Conservation (phyloP, 1,139 yeast genomes). For the Saccharomyces pastorianus region DNA sequence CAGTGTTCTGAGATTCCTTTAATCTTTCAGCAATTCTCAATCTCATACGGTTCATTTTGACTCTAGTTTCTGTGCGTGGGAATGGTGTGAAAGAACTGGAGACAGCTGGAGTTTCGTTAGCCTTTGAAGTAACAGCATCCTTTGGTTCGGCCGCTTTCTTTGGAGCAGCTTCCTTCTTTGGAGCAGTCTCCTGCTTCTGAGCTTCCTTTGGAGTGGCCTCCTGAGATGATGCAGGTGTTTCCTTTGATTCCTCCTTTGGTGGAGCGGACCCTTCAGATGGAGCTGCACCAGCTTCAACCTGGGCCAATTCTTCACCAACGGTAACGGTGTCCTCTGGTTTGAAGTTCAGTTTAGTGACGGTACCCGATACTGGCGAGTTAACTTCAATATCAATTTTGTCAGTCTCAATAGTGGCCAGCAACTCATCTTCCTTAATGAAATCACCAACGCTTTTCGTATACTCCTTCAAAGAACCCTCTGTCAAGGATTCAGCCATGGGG, state of each 20-base stretch:
- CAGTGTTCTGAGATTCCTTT: conserved; percentile 98
- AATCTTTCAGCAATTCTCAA: conserved; percentile 97
- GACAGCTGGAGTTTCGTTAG: conserved; percentile 35
- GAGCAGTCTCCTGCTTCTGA: conserved; percentile 10
- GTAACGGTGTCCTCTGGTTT: conserved; percentile 87
- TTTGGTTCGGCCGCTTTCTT: conserved; percentile 13
- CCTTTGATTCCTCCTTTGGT: conserved; percentile 19
- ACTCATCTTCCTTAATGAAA: conserved; percentile 78
- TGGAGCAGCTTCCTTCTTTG: conserved; percentile 14
- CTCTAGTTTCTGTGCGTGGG: conserved; percentile 81
- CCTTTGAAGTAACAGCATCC: conserved; percentile 23
- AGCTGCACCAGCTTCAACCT: conserved; percentile 84
- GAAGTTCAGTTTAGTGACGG: conserved; percentile 75
- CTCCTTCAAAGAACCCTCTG: conserved; percentile 89
- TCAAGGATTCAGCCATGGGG: conserved; percentile 96
- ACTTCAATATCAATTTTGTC: conserved; percentile 97
- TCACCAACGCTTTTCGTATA: conserved; percentile 82
- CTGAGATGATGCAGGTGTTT: conserved; percentile 12
- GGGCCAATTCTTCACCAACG: conserved; percentile 89
- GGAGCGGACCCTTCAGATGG: conserved; percentile 57
- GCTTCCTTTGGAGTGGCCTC: conserved; percentile 14
- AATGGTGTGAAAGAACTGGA: conserved; percentile 47
- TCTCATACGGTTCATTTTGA: conserved; percentile 99
- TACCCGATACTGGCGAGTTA: conserved; percentile 89
- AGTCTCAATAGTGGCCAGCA: conserved; percentile 94